Percentiles rank a stretch among this genome's conserved stretches.
Conservation (phyloP, 202 grass and related monocot genomes). For the Elaeis oleifera region DNA sequence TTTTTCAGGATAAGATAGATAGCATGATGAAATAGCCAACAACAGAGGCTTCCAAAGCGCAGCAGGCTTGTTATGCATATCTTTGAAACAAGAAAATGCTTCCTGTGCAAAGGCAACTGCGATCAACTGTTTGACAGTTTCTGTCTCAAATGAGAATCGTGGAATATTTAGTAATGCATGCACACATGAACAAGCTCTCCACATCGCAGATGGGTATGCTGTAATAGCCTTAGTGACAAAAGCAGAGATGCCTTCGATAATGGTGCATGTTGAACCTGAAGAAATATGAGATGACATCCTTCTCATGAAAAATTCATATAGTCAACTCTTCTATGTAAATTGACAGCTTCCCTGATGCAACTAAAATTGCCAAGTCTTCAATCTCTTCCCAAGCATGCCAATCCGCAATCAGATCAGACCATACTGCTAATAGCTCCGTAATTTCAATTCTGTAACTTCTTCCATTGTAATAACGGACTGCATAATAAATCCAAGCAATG, state of each 20-base stretch:
- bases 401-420: conserved; percentile 51
- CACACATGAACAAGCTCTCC: conserved; percentile 74
- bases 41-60: conserved; percentile 60
- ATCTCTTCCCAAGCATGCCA: conserved; percentile 84
- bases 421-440: conserved; percentile 56
- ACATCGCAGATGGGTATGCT: conserved; percentile 66
- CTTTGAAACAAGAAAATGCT: conserved; percentile 49
- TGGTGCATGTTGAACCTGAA: conserved; percentile 36
- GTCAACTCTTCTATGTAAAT: conserved; percentile 59
- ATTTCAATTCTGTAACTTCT: conserved; percentile 49
- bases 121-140: conserved; percentile 39
- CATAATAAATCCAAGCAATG: conserved; percentile 64
- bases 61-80: conserved; percentile 41
- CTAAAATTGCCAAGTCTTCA: conserved; percentile 72
- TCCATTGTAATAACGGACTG: conserved; percentile 41
- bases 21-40: conserved; percentile 66
- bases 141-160: conserved; percentile 33
- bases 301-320: conserved; percentile 38
- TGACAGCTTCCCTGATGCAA: conserved; percentile 59
- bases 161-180: conserved; percentile 61
- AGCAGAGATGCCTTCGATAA: conserved; percentile 46
- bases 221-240: conserved; percentile 61
- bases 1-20: conserved; percentile 65
- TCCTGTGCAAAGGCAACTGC: conserved; percentile 37
- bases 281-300: conserved; percentile 31